Evolutionary conservation across 169 alveolate species (phyloP).

Genomic region (Cryptosporidium andersoni): DNA sequence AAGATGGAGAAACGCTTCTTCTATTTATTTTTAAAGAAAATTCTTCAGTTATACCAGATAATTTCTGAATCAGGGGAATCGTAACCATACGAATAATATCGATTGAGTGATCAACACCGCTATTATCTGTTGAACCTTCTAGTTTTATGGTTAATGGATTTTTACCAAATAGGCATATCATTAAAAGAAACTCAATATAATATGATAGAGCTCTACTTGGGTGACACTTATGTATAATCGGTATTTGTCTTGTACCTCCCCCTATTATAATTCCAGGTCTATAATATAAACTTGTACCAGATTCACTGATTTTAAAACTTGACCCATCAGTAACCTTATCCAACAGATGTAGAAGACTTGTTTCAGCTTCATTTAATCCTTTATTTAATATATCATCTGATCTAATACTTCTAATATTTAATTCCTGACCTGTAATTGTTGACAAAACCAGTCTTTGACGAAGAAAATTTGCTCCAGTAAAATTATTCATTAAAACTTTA

Average conservation of each 20-base stretch:
- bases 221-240: constrained; percentile 80
- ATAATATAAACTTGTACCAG: constrained; percentile 85
- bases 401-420: constrained; percentile 78
- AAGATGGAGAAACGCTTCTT: constrained; percentile 82
- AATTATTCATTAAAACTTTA: background rate
- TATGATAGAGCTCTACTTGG: constrained; percentile 81
- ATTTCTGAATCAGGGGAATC: constrained; percentile 78
- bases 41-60: constrained; percentile 80
- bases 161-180: constrained; percentile 83
- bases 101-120: constrained; percentile 74
- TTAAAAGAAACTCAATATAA: constrained; percentile 81
- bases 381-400: constrained; percentile 77
- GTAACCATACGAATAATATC: constrained; percentile 75
- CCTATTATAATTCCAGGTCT: constrained; percentile 88
- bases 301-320: constrained; percentile 80
- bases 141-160: constrained; percentile 77
- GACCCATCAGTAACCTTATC: constrained; percentile 84
- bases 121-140: constrained; percentile 84
- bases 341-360: constrained; percentile 79
- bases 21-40: constrained; percentile 75
- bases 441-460: constrained; percentile 75
- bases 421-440: constrained; percentile 71
- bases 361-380: constrained; percentile 85
- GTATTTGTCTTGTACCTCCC: constrained; percentile 73
- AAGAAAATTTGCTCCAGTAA: constrained; percentile 50